These are phyloP conservation scores for Apodospora peruviana DNA, from an alignment of 495 filamentous ascomycete genomes.

Conservation along the genomic window DNA sequence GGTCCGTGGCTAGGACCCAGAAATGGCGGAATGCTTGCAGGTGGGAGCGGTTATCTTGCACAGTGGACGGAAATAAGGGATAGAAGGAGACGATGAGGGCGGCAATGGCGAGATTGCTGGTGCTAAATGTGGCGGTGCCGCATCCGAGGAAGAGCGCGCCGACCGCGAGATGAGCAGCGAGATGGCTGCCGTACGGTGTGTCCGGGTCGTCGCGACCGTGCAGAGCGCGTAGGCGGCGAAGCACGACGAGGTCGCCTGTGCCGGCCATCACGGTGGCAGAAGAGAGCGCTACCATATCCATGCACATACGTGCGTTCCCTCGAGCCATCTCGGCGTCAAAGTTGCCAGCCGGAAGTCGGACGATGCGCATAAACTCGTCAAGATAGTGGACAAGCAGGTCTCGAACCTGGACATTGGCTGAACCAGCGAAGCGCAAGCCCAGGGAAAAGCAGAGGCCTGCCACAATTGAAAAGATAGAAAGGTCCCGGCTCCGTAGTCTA, in stretches of 20 bases:
- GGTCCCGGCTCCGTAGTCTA: conserved; percentile 63
- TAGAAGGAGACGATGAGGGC: conserved; percentile 89
- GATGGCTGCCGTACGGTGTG: conserved; percentile 86
- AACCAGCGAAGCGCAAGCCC: conserved; percentile 83
- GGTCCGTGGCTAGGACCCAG: conserved; percentile 91
- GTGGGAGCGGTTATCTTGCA: conserved; percentile 90
- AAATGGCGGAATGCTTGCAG: conserved; percentile 96
- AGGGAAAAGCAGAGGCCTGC: conserved; percentile 84
- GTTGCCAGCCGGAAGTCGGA: conserved; percentile 55
- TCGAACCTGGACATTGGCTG: conserved; percentile 60
- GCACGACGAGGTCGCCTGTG: conserved; percentile 82
- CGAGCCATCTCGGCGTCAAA: conserved; percentile 80
- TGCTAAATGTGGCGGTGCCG: conserved; percentile 87
- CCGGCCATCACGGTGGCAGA: conserved; percentile 91
- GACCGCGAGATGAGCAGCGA: conserved; percentile 87
- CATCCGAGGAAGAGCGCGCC: conserved; percentile 88
- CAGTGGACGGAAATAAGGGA: conserved; percentile 79
- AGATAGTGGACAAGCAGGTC: conserved; percentile 81
- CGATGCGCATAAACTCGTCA: conserved; percentile 80
- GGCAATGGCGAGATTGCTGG: conserved; percentile 79
- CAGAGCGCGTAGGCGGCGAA: conserved; percentile 79
- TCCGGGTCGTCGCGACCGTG: conserved; percentile 84
- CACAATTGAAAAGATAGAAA: conserved; percentile 90
- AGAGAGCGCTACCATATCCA: conserved; percentile 76
- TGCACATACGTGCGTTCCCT: conserved; percentile 80